phyloP scores from a whole-genome alignment of 495 filamentous ascomycete species.

The Aspergillus wentii region DNA sequence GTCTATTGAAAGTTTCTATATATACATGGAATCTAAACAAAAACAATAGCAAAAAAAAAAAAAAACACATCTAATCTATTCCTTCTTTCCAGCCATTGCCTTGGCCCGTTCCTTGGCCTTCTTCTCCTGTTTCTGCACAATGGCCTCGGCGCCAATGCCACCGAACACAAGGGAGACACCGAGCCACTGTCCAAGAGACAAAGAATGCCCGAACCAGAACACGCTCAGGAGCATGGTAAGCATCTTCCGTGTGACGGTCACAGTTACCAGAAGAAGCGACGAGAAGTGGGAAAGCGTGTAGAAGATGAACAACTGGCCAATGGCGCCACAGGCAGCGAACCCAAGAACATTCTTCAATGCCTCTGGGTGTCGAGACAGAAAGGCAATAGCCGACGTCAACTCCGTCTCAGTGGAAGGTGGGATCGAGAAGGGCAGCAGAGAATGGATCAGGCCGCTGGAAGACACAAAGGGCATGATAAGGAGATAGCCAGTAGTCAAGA shows the following conservation, averaged over 20 bases:
- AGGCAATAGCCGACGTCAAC: slow-evolving; percentile 70
- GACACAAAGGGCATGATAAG: slow-evolving; percentile 73
- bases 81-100: slow-evolving; percentile 42
- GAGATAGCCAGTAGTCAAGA: slow-evolving; percentile 70
- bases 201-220: slow-evolving; percentile 84
- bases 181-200: slow-evolving; percentile 83
- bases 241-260: slow-evolving; percentile 98
- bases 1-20: too few relatives aligned
- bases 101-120: slow-evolving; percentile 70
- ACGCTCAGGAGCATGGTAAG: slow-evolving; percentile 96
- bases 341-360: slow-evolving; percentile 81
- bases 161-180: slow-evolving; percentile 92
- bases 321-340: slow-evolving; percentile 87
- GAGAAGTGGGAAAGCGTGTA: slow-evolving; percentile 91
- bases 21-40: too few relatives aligned
- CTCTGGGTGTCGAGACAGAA: slow-evolving; percentile 69
- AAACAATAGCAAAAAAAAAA: too few relatives aligned
- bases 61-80: too few relatives aligned
- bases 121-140: slow-evolving; percentile 80
- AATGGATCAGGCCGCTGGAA: slow-evolving; percentile 57
- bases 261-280: slow-evolving; percentile 85
- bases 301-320: slow-evolving; percentile 98
- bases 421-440: slow-evolving; percentile 59
- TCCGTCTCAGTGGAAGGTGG: slow-evolving; percentile 56
- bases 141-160: slow-evolving; percentile 86